Evolutionary conservation across 116 monocot genomes (phyloP).

Genomic region (Zostera marina): DNA sequence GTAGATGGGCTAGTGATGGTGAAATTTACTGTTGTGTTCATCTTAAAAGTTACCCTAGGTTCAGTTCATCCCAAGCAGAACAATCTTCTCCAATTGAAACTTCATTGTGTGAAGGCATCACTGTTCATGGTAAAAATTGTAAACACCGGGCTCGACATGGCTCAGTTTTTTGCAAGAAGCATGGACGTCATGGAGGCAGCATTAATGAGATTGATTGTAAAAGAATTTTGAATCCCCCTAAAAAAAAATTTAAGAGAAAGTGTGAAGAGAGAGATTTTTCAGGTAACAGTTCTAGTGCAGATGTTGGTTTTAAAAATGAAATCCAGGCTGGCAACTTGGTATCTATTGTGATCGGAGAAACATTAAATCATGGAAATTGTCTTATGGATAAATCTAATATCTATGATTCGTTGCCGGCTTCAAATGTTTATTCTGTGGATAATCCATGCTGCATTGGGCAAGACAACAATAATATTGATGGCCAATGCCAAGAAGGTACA

Average conservation of each 20-base stretch:
- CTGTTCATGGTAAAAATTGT: slow-evolving; percentile 75
- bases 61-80: slow-evolving; percentile 16
- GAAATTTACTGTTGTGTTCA: slow-evolving; percentile 87
- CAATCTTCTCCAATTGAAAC: slow-evolving; percentile 30
- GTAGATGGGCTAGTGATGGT: slow-evolving; percentile 95
- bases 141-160: slow-evolving; percentile 83
- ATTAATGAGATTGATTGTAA: slow-evolving; percentile 8
- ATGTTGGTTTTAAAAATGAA: slow-evolving; percentile 11
- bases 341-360: slow-evolving; percentile 19
- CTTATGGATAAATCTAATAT: slow-evolving; percentile 38
- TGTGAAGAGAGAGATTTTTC: slow-evolving; percentile 8
- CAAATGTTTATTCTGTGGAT: slow-evolving; percentile 11
- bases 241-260: slow-evolving; percentile 18
- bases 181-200: slow-evolving; percentile 19
- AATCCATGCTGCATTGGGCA: slow-evolving; percentile 50
- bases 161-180: slow-evolving; percentile 85
- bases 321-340: slow-evolving; percentile 19
- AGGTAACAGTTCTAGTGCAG: slow-evolving; percentile 16
- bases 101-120: slow-evolving; percentile 71
- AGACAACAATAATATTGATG: slow-evolving; percentile 17
- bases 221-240: slow-evolving; percentile 8
- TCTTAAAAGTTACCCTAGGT: slow-evolving; percentile 23
- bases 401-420: slow-evolving; percentile 20
- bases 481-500: slow-evolving; percentile 51
- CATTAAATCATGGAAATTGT: slow-evolving; percentile 38